These are phyloP conservation scores for Periglandula ipomoeae DNA, from an alignment of 2,329 filamentous ascomycete species.

Conservation along the genomic window DNA sequence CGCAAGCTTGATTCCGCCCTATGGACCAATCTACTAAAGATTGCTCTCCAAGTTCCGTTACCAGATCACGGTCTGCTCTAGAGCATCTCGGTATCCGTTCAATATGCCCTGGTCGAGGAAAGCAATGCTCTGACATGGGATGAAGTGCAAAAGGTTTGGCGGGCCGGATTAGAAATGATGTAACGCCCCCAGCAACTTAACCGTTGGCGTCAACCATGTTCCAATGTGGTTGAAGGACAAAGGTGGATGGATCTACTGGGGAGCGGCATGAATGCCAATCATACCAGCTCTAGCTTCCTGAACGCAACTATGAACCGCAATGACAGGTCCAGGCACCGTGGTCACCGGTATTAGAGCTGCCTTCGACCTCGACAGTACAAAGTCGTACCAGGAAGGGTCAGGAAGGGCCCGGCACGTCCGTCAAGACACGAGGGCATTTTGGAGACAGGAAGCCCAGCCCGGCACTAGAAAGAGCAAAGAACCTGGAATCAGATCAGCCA, in stretches of 20 bases:
- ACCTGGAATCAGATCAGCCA: too few relatives aligned
- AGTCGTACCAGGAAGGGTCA: not conserved
- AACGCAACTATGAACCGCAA: not conserved
- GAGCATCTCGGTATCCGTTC: not conserved
- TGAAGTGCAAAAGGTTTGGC: constrained; percentile 4
- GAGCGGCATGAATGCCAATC: constrained; percentile 7
- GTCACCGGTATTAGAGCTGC: too few relatives aligned
- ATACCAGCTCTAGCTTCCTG: not conserved
- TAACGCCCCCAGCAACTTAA: not conserved
- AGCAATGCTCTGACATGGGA: constrained; percentile 3
- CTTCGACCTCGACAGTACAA: too few relatives aligned
- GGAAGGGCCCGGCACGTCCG: not conserved
- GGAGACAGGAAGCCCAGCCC: too few relatives aligned
- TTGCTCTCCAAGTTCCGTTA: not conserved
- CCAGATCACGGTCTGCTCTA: not conserved
- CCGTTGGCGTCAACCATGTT: constrained; percentile 2
- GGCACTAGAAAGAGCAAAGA: too few relatives aligned
- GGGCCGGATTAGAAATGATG: not conserved
- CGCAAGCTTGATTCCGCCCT: not conserved
- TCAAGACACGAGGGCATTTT: too few relatives aligned
- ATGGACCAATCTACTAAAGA: not conserved
- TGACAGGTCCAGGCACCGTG: not conserved
- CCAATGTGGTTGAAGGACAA: not conserved
- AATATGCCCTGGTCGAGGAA: not conserved
- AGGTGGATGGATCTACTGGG: constrained; percentile 4